These are phyloP conservation scores for Blastomyces percursus DNA, from an alignment of 2,329 filamentous ascomycete genomes.

Conservation along the genomic window DNA sequence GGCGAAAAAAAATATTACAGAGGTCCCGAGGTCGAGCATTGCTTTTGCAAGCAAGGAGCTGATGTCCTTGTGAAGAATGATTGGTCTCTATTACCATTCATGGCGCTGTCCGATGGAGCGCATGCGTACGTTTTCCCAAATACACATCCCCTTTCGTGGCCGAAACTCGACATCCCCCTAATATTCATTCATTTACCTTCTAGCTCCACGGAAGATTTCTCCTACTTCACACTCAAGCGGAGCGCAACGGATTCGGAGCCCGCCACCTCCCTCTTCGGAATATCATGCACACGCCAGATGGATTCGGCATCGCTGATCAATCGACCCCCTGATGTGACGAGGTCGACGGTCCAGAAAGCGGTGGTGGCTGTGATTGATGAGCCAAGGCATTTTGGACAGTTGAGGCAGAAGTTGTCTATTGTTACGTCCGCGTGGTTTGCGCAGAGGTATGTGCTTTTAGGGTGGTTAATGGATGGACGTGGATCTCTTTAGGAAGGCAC, in stretches of 20 bases:
- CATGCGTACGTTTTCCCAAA: slow-evolving; percentile 57
- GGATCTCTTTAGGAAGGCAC: background rate
- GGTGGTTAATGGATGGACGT: background rate
- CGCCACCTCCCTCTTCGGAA: slow-evolving; percentile 82
- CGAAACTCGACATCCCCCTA: background rate
- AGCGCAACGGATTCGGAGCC: slow-evolving; percentile 36
- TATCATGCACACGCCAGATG: slow-evolving; percentile 87
- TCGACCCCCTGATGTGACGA: slow-evolving; percentile 79
- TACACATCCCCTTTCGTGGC: background rate
- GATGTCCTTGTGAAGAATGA: slow-evolving; percentile 77
- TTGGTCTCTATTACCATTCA: slow-evolving; percentile 87
- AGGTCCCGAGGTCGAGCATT: slow-evolving; percentile 86
- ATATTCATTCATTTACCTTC: background rate
- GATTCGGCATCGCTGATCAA: slow-evolving; percentile 66
- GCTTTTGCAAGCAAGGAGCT: slow-evolving; percentile 68
- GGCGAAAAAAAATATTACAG: slow-evolving; percentile 26
- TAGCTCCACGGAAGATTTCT: slow-evolving; percentile 89
- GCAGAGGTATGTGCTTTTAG: slow-evolving; percentile 50
- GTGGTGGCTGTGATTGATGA: slow-evolving; percentile 90
- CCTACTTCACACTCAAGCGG: slow-evolving; percentile 84
- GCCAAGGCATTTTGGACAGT: slow-evolving; percentile 78
- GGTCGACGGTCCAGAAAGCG: slow-evolving; percentile 94
- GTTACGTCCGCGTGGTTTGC: slow-evolving; percentile 96
- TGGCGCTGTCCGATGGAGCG: slow-evolving; percentile 91
- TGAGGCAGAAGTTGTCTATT: slow-evolving; percentile 78